These are phyloP conservation scores for Tolypocladium album DNA, from an alignment of 2,329 filamentous ascomycete species.

Conservation along the genomic window DNA sequence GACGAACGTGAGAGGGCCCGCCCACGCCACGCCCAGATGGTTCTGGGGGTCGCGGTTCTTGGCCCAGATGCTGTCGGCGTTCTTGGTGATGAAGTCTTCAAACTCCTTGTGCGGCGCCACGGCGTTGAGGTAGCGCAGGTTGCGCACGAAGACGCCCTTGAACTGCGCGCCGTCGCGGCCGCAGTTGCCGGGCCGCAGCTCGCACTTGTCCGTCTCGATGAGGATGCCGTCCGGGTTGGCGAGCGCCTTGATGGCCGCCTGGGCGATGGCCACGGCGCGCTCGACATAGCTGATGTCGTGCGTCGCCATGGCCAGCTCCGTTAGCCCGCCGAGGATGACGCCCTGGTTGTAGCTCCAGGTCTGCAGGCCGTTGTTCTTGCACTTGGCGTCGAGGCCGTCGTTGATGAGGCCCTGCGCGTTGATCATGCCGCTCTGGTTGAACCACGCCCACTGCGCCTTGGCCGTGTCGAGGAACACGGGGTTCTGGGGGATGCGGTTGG, in stretches of 20 bases:
- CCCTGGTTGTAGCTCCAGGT: constrained; percentile 50
- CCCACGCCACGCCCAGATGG: constrained; percentile 53
- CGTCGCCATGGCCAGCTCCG: constrained; percentile 38
- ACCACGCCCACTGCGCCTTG: constrained; percentile 41
- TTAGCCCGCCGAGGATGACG: constrained; percentile 42
- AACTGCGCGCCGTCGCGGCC: constrained; percentile 49
- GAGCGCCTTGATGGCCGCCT: constrained; percentile 36
- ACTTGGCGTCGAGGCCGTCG: constrained; percentile 37
- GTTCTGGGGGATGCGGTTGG: constrained; percentile 31
- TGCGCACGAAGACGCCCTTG: constrained; percentile 61
- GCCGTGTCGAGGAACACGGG: constrained; percentile 38
- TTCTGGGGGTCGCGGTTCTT: constrained; percentile 38
- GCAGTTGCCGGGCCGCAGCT: constrained; percentile 23
- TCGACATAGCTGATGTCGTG: constrained; percentile 28
- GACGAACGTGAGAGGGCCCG: constrained; percentile 42
- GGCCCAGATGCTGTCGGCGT: constrained; percentile 56
- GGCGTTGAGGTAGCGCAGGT: constrained; percentile 46
- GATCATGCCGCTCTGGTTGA: constrained; percentile 38
- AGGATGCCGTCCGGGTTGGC: constrained; percentile 36
- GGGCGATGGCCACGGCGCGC: constrained; percentile 36
- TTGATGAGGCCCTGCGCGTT: constrained; percentile 39
- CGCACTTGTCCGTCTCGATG: constrained; percentile 23
- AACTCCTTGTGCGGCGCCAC: constrained; percentile 39
- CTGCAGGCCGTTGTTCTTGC: constrained; percentile 39
- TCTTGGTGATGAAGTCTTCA: constrained; percentile 43